phyloP scores from a whole-genome alignment of 768 basidiomycete genomes.

The Rhizopogon salebrosus region DNA sequence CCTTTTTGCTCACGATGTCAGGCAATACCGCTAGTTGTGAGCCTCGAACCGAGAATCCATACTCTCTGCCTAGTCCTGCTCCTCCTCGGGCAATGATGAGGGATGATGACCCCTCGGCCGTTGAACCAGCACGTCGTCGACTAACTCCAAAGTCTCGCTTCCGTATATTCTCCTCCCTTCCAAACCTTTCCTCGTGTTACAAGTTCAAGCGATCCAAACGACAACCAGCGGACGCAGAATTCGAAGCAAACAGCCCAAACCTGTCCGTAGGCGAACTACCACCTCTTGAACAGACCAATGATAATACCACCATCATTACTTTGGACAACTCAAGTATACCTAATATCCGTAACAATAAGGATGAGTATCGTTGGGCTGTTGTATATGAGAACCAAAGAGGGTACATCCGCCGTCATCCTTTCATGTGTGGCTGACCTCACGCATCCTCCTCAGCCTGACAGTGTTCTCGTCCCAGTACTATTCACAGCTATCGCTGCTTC shows the following conservation, averaged over 20 bases:
- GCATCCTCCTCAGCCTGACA: conserved; percentile 40
- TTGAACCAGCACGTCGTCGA: conserved; percentile 43
- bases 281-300: neutral
- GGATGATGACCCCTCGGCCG: conserved; percentile 36
- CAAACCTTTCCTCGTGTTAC: conserved; percentile 19
- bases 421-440: conserved; percentile 4
- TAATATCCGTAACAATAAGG: conserved; percentile 30
- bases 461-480: conserved; percentile 72
- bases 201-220: conserved; percentile 6
- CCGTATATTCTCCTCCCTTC: conserved; percentile 26
- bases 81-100: conserved; percentile 36
- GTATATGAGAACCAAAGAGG: conserved; percentile 83
- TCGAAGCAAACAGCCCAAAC: neutral
- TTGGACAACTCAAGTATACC: conserved; percentile 23
- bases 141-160: conserved; percentile 33
- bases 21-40: neutral
- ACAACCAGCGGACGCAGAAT: neutral
- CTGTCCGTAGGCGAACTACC: neutral
- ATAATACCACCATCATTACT: conserved; percentile 22
- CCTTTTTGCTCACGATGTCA: neutral
- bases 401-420: conserved; percentile 31
- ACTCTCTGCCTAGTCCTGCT: conserved; percentile 8
- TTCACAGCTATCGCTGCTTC: conserved; percentile 63
- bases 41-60: neutral
- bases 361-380: conserved; percentile 71